phyloP scores from a whole-genome alignment of 208 protist genomes.

The Naegleria gruberi region DNA sequence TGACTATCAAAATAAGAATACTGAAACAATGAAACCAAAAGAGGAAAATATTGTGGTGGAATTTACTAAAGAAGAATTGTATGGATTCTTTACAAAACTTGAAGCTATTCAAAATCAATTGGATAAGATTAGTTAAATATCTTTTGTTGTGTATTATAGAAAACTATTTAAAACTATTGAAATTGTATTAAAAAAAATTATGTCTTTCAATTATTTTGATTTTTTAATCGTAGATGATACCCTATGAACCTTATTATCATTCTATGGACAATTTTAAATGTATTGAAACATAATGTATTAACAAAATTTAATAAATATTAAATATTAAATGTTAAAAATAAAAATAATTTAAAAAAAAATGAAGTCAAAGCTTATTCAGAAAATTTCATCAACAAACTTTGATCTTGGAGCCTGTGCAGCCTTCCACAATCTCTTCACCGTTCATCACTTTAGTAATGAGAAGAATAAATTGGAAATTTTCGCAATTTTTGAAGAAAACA shows the following conservation, averaged over 20 bases:
- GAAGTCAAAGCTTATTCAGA: background rate
- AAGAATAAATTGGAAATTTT: background rate
- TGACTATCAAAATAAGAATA: background rate
- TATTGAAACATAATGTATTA: too few species aligned
- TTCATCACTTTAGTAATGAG: background rate
- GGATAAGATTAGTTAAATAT: background rate
- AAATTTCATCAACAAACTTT: background rate
- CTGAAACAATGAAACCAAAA: slow-evolving; percentile 1
- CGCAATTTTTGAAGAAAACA: background rate
- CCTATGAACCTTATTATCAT: too few species aligned
- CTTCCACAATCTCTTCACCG: background rate
- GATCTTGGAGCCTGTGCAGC: background rate
- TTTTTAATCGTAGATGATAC: too few species aligned
- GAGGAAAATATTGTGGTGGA: background rate
- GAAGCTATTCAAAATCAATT: slow-evolving; percentile 12
- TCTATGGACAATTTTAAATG: too few species aligned
- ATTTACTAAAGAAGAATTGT: background rate
- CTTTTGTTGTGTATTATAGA: too few species aligned
- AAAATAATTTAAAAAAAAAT: background rate
- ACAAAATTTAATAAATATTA: too few species aligned
- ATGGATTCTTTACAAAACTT: background rate
- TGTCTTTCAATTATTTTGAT: too few species aligned
- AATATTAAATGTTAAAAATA: too few species aligned
- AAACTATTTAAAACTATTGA: too few species aligned
- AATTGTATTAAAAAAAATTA: too few species aligned